phyloP scores from a whole-genome alignment of 305 asterid species.

The Stenogyne calaminthoides region DNA sequence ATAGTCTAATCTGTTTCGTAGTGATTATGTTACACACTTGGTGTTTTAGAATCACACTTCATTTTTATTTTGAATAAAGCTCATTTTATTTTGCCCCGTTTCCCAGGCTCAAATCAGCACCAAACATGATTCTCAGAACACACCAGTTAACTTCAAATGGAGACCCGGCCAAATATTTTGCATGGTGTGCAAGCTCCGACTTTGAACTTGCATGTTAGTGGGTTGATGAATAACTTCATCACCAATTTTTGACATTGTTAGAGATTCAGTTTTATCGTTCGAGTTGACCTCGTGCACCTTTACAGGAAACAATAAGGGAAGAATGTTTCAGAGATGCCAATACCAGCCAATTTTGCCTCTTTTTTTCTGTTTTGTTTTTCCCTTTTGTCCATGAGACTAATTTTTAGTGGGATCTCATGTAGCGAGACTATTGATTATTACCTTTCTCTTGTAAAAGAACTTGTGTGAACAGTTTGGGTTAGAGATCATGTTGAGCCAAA shows the following conservation, averaged over 20 bases:
- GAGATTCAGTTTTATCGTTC: conserved; percentile 53
- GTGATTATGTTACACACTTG: background rate
- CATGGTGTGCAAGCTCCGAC: conserved; percentile 31
- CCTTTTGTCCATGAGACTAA: conserved; percentile 20
- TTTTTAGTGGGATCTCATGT: conserved; percentile 27
- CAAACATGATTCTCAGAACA: conserved; percentile 35
- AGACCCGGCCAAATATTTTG: conserved; percentile 27
- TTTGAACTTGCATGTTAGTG: conserved; percentile 25
- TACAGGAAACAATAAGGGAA: conserved; percentile 37
- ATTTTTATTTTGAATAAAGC: background rate
- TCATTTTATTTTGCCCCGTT: background rate
- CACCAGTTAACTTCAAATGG: conserved; percentile 24
- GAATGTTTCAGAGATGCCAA: conserved; percentile 26
- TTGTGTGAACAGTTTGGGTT: conserved; percentile 20
- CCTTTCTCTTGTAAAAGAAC: conserved; percentile 28
- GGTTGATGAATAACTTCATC: conserved; percentile 33
- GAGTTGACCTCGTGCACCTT: conserved; percentile 40
- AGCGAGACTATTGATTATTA: conserved; percentile 29
- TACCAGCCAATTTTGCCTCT: conserved; percentile 44
- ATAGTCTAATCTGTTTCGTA: background rate
- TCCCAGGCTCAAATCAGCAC: conserved; percentile 55
- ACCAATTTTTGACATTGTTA: conserved; percentile 35
- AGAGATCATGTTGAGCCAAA: conserved; percentile 28
- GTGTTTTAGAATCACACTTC: background rate
- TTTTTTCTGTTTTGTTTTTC: background rate